A percentile compares a stretch with the other conserved stretches of the same genome.
Conservation (phyloP, 2,329 filamentous ascomycete genomes). For the Fusarium sp. region DNA sequence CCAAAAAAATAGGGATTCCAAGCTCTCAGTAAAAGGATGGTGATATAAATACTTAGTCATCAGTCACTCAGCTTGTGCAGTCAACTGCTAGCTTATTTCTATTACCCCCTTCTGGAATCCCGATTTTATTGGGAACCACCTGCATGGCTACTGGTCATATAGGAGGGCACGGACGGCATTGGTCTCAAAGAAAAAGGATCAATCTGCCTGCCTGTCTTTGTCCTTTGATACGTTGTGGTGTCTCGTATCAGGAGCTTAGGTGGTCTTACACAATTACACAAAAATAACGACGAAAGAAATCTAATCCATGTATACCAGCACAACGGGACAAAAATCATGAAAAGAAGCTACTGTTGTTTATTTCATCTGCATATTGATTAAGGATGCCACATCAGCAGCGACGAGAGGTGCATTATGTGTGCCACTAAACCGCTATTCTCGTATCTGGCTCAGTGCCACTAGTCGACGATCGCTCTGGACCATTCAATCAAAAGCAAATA, state of each 20-base stretch:
- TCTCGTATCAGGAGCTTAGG: not conserved
- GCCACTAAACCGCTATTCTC: conserved; percentile 1
- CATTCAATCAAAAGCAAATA: conserved; percentile 19
- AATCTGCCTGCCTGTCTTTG: not conserved
- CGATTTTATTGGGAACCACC: too few species aligned
- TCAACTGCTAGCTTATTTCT: too few species aligned
- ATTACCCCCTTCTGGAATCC: too few species aligned
- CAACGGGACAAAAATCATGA: not conserved
- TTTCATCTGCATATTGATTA: conserved; percentile 7
- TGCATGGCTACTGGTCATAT: not conserved
- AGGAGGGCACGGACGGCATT: not conserved
- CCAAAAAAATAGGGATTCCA: too few species aligned
- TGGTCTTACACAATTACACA: not conserved
- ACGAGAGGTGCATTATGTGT: conserved; percentile 28
- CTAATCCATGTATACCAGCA: not conserved
- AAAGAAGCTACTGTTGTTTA: conserved; percentile 5
- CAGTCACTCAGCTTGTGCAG: too few species aligned
- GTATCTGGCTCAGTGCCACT: conserved; percentile 8
- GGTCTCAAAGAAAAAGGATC: not conserved
- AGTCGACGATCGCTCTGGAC: not conserved
- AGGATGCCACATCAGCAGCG: conserved; percentile 16
- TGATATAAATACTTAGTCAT: too few species aligned
- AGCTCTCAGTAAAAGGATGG: too few species aligned
- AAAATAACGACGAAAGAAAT: conserved; percentile 2
- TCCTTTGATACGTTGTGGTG: not conserved